A percentile compares a stretch with the other conserved stretches of the same genome.
Conservation (phyloP, 1,284 basidiomycete genomes). For the Grifola frondosa region DNA sequence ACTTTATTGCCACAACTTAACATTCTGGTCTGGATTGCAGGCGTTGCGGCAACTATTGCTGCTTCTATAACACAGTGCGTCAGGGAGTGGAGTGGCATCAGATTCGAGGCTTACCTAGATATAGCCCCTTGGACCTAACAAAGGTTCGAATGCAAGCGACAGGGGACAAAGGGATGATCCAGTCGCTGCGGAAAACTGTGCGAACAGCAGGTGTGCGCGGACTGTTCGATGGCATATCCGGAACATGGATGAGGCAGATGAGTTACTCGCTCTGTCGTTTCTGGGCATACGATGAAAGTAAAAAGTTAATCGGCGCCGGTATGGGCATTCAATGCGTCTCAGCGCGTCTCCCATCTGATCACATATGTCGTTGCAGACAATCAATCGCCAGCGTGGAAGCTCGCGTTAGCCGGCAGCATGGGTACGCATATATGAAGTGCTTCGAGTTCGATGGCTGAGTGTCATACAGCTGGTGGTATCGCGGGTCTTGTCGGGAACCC, state of each 20-base stretch:
- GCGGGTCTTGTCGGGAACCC: conserved; percentile 87
- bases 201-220: conserved; percentile 70
- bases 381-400: conserved; percentile 75
- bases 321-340: too few species aligned
- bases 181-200: conserved; percentile 76
- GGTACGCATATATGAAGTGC: conserved; percentile 44
- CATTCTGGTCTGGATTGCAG: conserved; percentile 33
- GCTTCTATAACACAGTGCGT: conserved; percentile 78
- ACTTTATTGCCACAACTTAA: conserved; percentile 5
- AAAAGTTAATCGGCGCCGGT: conserved; percentile 74
- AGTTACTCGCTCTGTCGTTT: conserved; percentile 91
- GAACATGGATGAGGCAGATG: conserved; percentile 91
- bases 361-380: conserved; percentile 43
- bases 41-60: conserved; percentile 78
- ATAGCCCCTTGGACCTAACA: conserved; percentile 79
- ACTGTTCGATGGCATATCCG: conserved; percentile 83
- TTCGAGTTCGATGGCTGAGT: conserved; percentile 14
- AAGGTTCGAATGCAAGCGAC: conserved; percentile 87
- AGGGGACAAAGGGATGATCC: conserved; percentile 84
- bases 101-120: not conserved
- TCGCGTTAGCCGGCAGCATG: conserved; percentile 80
- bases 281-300: conserved; percentile 91
- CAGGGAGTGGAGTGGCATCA: conserved; percentile 1
- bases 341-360: too few species aligned
- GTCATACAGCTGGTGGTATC: conserved; percentile 66